A percentile compares a stretch with the other conserved stretches of the same genome.
Conservation (phyloP, 495 filamentous ascomycete genomes). For the Thermochaetoides thermophila region DNA sequence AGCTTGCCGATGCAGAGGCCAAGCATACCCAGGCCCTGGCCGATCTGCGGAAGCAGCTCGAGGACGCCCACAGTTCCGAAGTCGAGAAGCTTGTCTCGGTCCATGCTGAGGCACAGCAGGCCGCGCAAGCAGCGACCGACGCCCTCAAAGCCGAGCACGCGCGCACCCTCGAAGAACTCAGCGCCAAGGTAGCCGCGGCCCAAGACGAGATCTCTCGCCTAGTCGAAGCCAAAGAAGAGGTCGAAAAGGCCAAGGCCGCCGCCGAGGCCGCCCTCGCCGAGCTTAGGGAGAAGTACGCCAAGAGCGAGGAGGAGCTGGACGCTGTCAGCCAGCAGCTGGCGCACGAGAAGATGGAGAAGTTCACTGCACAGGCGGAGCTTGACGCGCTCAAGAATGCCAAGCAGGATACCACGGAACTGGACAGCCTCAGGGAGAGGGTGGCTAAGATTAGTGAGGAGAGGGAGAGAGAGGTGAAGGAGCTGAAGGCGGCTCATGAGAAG, state of each 20-base stretch:
- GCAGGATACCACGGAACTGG: constrained; percentile 32
- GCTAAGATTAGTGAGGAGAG: constrained; percentile 9
- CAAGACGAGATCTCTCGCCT: constrained; percentile 13
- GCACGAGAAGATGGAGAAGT: constrained; percentile 39
- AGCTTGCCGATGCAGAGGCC: constrained; percentile 26
- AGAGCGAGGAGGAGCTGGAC: constrained; percentile 28
- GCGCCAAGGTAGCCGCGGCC: constrained; percentile 20
- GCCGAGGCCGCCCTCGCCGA: constrained; percentile 10
- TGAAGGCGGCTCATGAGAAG: constrained; percentile 25
- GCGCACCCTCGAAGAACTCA: constrained; percentile 27
- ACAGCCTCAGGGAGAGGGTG: constrained; percentile 28
- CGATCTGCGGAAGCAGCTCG: constrained; percentile 26
- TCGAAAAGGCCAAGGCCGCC: constrained; percentile 14
- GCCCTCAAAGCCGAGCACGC: constrained; percentile 27
- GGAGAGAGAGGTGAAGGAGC: constrained; percentile 9
- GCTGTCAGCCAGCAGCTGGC: constrained; percentile 33
- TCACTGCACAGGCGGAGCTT: constrained; percentile 37
- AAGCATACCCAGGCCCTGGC: constrained; percentile 24
- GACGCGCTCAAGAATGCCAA: constrained; percentile 37
- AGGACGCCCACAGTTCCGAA: constrained; percentile 31
- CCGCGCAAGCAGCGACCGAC: constrained; percentile 22
- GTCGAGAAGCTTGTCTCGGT: constrained; percentile 32
- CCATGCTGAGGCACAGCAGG: constrained; percentile 30
- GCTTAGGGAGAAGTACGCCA: constrained; percentile 20
- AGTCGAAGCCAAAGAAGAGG: constrained; percentile 11